phyloP scores from a whole-genome alignment of 768 basidiomycete species.

The Hygrocybe punicea region DNA sequence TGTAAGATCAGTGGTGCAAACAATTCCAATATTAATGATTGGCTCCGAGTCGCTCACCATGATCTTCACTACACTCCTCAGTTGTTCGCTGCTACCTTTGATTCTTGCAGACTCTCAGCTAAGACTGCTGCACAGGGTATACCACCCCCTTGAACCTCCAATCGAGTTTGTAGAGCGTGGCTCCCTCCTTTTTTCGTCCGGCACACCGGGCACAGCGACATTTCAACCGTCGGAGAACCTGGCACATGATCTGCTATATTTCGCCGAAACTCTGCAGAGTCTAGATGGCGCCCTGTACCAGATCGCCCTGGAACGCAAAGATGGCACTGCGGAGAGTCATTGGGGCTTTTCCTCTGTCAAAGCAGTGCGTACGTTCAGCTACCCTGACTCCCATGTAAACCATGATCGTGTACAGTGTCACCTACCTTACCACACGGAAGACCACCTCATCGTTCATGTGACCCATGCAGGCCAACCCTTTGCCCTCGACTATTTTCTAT shows the following conservation, averaged over 20 bases:
- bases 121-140: slow-evolving; percentile 50
- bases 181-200: slow-evolving; percentile 34
- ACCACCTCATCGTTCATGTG: slow-evolving; percentile 57
- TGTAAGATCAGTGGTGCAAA: not conserved
- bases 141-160: slow-evolving; percentile 42
- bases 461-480: slow-evolving; percentile 47
- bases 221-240: slow-evolving; percentile 44
- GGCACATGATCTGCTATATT: slow-evolving; percentile 45
- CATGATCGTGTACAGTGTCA: slow-evolving; percentile 54
- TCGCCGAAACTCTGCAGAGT: slow-evolving; percentile 40
- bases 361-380: slow-evolving; percentile 41
- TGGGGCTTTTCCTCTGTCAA: slow-evolving; percentile 64
- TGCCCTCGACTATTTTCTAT: slow-evolving; percentile 69
- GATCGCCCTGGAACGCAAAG: slow-evolving; percentile 57
- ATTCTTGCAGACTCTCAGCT: slow-evolving; percentile 18
- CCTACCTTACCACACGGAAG: slow-evolving; percentile 49
- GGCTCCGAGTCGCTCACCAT: no score
- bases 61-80: slow-evolving; percentile 14
- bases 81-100: slow-evolving; percentile 15
- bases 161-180: slow-evolving; percentile 45
- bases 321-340: slow-evolving; percentile 40
- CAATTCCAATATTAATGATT: no score
- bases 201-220: slow-evolving; percentile 33
- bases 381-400: slow-evolving; percentile 5
- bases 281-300: slow-evolving; percentile 58